Conservation (phyloP, 768 basidiomycete species). For the Leccinum uliginosum region DNA sequence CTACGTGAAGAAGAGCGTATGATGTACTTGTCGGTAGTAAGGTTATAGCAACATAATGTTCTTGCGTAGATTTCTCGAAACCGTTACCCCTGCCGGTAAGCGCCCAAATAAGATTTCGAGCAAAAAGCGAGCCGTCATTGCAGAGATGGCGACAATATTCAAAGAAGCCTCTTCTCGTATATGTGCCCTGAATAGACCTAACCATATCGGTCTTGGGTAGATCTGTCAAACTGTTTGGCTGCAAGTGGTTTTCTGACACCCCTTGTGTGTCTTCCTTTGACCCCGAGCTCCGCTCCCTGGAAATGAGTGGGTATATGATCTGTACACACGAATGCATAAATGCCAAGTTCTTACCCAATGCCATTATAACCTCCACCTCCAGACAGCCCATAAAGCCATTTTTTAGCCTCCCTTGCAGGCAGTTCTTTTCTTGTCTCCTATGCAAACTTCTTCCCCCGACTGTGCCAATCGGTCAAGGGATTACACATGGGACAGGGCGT, state of each 20-base stretch:
- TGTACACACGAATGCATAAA: constrained; percentile 35
- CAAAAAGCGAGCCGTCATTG: constrained; percentile 14
- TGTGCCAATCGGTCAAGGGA: constrained; percentile 26
- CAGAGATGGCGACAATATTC: constrained; percentile 22
- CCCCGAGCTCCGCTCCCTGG: constrained; percentile 39
- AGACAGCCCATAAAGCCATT: constrained; percentile 19
- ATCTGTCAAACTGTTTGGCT: constrained; percentile 34
- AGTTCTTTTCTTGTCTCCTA: constrained; percentile 21
- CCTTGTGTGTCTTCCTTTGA: constrained; percentile 35
- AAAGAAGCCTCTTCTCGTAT: constrained; percentile 30
- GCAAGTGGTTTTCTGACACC: constrained; percentile 31
- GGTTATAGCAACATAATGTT: constrained; percentile 43
- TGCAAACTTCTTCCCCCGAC: constrained; percentile 28
- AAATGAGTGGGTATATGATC: constrained; percentile 37
- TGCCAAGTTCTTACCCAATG: constrained; percentile 33
- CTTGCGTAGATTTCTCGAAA: constrained; percentile 34
- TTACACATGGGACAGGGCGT: constrained; percentile 34
- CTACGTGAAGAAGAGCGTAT: constrained; percentile 87
- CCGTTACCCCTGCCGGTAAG: constrained; percentile 19
- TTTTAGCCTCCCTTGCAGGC: constrained; percentile 21
- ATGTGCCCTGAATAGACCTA: constrained; percentile 26
- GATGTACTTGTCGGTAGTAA: constrained; percentile 44
- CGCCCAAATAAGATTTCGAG: constrained; percentile 26
- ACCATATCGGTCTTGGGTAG: constrained; percentile 33
- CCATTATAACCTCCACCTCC: constrained; percentile 28